Conservation (phyloP, 2,329 filamentous ascomycete genomes). For the Cladosporium cucumerinum region DNA sequence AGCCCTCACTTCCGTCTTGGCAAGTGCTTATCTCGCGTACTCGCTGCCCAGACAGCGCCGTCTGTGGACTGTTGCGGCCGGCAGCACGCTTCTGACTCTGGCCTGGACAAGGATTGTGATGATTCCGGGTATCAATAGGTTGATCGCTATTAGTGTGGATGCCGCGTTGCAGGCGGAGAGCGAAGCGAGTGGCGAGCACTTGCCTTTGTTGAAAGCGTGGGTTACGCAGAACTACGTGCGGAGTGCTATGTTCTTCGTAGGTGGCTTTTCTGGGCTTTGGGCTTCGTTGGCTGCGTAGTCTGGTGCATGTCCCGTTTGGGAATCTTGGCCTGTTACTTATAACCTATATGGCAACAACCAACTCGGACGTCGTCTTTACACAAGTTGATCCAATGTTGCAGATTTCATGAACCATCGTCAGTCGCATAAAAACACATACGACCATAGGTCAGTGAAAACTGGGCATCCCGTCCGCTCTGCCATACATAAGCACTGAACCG, state of each 20-base stretch:
- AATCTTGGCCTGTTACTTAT: too few relatives aligned
- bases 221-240: constrained; percentile 16
- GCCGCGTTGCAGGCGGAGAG: constrained; percentile 17
- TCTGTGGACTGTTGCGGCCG: constrained; percentile 12
- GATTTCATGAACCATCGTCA: too few relatives aligned
- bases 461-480: too few relatives aligned
- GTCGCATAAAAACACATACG: too few relatives aligned
- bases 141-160: constrained; percentile 16
- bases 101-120: constrained; percentile 19
- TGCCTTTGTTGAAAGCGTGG: constrained; percentile 19
- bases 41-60: constrained; percentile 7
- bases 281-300: not conserved
- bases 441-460: too few relatives aligned
- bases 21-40: constrained; percentile 17
- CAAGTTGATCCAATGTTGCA: too few relatives aligned
- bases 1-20: constrained; percentile 11
- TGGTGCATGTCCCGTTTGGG: too few relatives aligned
- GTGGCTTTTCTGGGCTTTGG: constrained; percentile 5
- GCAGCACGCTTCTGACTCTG: constrained; percentile 6
- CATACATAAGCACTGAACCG: too few relatives aligned
- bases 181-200: constrained; percentile 16
- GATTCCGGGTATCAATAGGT: constrained; percentile 20
- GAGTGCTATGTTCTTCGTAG: constrained; percentile 1
- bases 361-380: too few relatives aligned
- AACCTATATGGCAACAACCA: too few relatives aligned